These are phyloP conservation scores for Cryphonectria japonica DNA, from an alignment of 2,329 filamentous ascomycete species.

Conservation along the genomic window DNA sequence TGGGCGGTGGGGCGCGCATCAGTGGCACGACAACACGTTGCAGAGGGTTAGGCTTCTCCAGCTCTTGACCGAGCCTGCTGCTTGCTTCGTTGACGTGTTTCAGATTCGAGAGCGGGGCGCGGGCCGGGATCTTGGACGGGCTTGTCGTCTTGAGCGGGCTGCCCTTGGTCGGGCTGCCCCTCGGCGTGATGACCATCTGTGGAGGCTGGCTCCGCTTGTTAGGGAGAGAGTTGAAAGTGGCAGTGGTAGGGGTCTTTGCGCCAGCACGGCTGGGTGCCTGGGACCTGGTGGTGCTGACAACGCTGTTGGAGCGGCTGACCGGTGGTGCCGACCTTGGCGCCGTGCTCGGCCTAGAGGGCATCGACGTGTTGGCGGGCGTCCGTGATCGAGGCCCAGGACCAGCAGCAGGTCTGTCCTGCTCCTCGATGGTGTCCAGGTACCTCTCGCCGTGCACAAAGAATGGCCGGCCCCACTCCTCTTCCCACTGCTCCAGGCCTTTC, in stretches of 20 bases:
- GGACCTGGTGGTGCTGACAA: constrained; percentile 40
- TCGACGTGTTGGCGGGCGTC: constrained; percentile 66
- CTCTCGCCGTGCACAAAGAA: constrained; percentile 92
- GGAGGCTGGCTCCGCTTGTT: constrained; percentile 40
- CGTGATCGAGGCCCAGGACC: constrained; percentile 70
- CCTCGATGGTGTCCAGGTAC: constrained; percentile 84
- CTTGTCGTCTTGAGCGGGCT: constrained; percentile 69
- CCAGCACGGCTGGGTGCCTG: constrained; percentile 44
- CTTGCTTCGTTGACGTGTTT: constrained; percentile 79
- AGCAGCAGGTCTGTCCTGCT: constrained; percentile 61
- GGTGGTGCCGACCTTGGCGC: constrained; percentile 42
- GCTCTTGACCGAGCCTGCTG: constrained; percentile 63
- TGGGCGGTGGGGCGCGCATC: constrained; percentile 76
- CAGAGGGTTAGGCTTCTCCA: constrained; percentile 42
- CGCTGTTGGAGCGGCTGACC: constrained; percentile 40
- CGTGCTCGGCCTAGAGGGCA: constrained; percentile 47
- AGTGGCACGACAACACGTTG: constrained; percentile 52
- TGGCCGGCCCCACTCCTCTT: constrained; percentile 90
- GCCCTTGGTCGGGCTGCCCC: constrained; percentile 63
- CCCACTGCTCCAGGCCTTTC: constrained; percentile 82
- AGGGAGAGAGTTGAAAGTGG: constrained; percentile 34
- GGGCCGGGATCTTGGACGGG: constrained; percentile 71
- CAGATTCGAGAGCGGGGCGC: constrained; percentile 70
- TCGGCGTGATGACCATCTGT: constrained; percentile 37
- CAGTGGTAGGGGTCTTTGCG: constrained; percentile 61